phyloP scores from a whole-genome alignment of 495 filamentous ascomycete genomes.

The Astrothelium macrocarpum region DNA sequence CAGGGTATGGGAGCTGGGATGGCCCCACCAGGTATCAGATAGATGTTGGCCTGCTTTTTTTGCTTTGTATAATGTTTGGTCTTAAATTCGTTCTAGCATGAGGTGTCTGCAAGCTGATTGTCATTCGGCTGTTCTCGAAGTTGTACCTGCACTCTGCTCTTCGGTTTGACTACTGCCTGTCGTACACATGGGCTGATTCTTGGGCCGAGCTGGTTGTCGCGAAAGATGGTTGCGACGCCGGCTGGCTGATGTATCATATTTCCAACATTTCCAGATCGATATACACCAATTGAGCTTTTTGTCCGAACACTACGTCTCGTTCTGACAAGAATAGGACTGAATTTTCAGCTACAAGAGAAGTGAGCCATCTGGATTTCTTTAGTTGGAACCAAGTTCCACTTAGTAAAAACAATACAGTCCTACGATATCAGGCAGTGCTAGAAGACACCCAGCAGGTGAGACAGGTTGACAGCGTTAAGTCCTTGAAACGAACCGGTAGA shows the following conservation, averaged over 20 bases:
- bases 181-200: neutral
- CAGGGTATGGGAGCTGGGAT: slow-evolving; percentile 55
- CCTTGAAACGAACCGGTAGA: too few species aligned
- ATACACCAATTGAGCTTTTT: neutral
- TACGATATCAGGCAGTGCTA: too few species aligned
- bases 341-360: too few species aligned
- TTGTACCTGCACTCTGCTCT: neutral
- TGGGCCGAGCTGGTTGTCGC: neutral
- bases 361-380: too few species aligned
- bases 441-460: too few species aligned
- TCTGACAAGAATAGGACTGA: neutral
- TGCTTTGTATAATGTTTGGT: neutral
- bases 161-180: neutral
- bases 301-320: neutral
- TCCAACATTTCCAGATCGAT: neutral
- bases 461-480: too few species aligned
- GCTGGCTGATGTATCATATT: neutral
- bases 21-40: slow-evolving; percentile 25
- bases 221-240: neutral
- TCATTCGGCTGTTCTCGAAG: neutral
- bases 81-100: neutral
- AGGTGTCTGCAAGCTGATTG: neutral
- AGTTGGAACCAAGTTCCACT: too few species aligned
- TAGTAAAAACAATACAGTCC: too few species aligned
- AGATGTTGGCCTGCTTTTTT: slow-evolving; percentile 6